Evolutionary conservation across 2,329 filamentous ascomycete species (phyloP).

Genomic region (Botrytis deweyae): DNA sequence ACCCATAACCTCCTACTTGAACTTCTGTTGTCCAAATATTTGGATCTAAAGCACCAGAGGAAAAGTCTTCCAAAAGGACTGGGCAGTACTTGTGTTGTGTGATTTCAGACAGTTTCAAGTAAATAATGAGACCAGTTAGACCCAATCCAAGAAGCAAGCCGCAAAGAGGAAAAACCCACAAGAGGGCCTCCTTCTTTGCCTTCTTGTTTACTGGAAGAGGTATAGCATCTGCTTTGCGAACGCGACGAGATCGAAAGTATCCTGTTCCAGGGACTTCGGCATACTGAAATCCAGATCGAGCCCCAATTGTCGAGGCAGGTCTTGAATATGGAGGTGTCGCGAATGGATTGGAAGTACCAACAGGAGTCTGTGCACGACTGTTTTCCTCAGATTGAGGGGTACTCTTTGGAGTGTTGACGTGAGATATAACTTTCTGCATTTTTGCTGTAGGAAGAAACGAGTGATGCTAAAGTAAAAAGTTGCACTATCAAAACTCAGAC

Average conservation of each 20-base stretch:
- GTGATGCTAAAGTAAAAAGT: constrained; percentile 12
- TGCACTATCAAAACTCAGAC: background rate
- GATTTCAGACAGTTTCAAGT: constrained; percentile 68
- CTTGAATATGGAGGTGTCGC: constrained; percentile 26
- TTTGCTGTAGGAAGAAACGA: constrained; percentile 5
- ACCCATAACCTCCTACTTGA: constrained; percentile 43
- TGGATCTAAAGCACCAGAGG: constrained; percentile 35
- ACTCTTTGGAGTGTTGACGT: constrained; percentile 3
- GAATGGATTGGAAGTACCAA: constrained; percentile 24
- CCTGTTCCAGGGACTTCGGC: constrained; percentile 25
- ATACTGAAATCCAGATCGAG: constrained; percentile 27
- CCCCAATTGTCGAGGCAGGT: constrained; percentile 25
- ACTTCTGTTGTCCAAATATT: constrained; percentile 51
- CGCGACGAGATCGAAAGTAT: constrained; percentile 72
- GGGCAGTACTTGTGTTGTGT: constrained; percentile 73
- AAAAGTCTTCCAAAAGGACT: constrained; percentile 53
- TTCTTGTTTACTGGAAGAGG: constrained; percentile 71
- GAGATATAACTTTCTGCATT: constrained; percentile 18
- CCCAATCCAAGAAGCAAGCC: constrained; percentile 68
- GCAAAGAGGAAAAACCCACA: constrained; percentile 70
- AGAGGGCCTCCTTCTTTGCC: constrained; percentile 77
- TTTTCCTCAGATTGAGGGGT: constrained; percentile 19
- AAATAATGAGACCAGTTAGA: constrained; percentile 68
- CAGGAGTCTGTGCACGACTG: constrained; percentile 18
- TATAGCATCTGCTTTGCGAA: constrained; percentile 68